These are phyloP conservation scores for Coniochaeta prunicola DNA, from an alignment of 2,329 filamentous ascomycete species.

Conservation along the genomic window DNA sequence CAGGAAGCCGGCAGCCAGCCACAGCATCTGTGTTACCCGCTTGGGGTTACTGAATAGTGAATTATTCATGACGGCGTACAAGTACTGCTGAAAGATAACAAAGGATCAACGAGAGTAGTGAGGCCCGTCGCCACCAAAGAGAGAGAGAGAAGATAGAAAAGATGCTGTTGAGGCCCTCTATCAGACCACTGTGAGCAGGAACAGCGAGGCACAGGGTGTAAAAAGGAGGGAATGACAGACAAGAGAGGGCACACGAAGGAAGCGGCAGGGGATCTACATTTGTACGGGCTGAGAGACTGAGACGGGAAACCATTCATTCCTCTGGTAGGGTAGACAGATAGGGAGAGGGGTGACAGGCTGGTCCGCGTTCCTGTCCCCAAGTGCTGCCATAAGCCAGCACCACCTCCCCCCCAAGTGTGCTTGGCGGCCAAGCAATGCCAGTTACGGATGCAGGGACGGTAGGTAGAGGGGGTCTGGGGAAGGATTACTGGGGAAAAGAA, in stretches of 20 bases:
- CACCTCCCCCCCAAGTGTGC: background rate
- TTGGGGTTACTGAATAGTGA: conserved; percentile 8
- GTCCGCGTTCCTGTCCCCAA: background rate
- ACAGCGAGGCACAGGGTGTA: background rate
- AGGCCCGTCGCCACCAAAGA: background rate
- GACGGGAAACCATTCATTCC: background rate
- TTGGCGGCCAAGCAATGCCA: background rate
- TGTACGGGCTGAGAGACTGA: background rate
- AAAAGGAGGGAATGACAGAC: background rate
- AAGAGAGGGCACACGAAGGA: background rate
- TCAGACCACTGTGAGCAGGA: background rate
- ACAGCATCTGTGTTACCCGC: conserved; percentile 13
- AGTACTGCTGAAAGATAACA: background rate
- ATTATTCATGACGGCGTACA: conserved; percentile 1
- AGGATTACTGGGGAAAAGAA: background rate
- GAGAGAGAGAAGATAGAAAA: background rate
- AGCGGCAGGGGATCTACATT: background rate
- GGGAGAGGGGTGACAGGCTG: background rate
- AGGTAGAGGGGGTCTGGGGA: background rate
- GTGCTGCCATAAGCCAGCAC: background rate
- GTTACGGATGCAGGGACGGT: background rate
- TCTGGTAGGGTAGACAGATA: background rate
- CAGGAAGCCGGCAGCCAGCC: conserved; percentile 13
- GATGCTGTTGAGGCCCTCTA: background rate
- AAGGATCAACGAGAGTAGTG: background rate